These are phyloP conservation scores for Stemphylium vesicarium DNA, from an alignment of 2,329 filamentous ascomycete genomes.

Conservation along the genomic window DNA sequence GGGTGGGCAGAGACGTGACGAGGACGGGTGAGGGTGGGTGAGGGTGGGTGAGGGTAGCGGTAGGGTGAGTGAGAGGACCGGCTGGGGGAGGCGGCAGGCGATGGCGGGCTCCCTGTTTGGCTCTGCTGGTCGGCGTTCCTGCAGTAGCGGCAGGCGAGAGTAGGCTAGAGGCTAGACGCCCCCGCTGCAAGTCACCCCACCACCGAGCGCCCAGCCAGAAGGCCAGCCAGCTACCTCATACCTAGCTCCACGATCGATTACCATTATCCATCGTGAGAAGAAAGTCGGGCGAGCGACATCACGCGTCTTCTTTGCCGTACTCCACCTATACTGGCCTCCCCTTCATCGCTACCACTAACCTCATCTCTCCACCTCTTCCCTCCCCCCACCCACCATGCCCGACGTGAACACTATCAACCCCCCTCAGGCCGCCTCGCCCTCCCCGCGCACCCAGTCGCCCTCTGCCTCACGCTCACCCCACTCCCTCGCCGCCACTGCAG, in stretches of 20 bases:
- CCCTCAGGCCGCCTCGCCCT: constrained; percentile 47
- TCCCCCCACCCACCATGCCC: constrained; percentile 39
- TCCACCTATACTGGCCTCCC: neutral
- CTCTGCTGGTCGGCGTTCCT: constrained; percentile 1
- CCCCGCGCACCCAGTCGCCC: constrained; percentile 37
- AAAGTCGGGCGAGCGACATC: neutral
- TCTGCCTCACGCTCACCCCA: constrained; percentile 62
- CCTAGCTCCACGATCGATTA: too few species aligned
- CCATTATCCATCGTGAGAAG: too few species aligned
- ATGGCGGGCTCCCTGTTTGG: too few species aligned
- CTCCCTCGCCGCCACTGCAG: constrained; percentile 77
- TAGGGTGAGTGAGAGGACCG: too few species aligned
- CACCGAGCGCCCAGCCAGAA: neutral
- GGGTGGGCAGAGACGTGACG: too few species aligned
- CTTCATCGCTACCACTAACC: neutral
- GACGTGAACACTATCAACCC: constrained; percentile 67
- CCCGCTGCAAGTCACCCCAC: constrained; percentile 6
- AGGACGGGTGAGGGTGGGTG: too few species aligned
- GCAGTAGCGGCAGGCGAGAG: constrained; percentile 4
- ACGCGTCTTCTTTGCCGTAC: neutral
- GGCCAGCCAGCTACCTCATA: too few species aligned
- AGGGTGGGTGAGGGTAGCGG: too few species aligned
- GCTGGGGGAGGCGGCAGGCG: neutral
- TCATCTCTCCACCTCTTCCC: neutral
- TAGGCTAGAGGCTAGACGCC: too few species aligned